phyloP scores from a whole-genome alignment of 257 asterid species.

The Ocimum tenuiflorum region DNA sequence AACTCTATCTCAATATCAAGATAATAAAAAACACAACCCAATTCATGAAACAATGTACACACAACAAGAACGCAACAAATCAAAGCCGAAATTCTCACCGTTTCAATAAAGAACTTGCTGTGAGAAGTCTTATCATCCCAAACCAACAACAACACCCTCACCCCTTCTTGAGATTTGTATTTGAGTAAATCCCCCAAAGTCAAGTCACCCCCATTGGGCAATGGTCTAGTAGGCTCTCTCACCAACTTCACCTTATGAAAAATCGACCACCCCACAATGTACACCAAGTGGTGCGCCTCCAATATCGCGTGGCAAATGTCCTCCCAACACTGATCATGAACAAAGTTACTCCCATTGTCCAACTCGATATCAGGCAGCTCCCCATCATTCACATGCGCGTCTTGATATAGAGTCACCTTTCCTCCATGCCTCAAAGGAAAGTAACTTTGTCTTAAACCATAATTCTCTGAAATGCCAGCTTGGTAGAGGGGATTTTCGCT shows the following conservation, averaged over 20 bases:
- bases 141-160: constrained; percentile 81
- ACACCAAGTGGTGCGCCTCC: constrained; percentile 57
- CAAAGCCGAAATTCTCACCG: constrained; percentile 37
- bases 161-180: constrained; percentile 94
- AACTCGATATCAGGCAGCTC: constrained; percentile 10
- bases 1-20: background rate
- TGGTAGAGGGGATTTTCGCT: constrained; percentile 32
- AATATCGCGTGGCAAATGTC: constrained; percentile 55
- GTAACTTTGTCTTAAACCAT: constrained; percentile 54
- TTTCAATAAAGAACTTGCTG: constrained; percentile 63
- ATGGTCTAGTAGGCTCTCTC: constrained; percentile 54
- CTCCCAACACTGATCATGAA: constrained; percentile 25
- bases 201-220: constrained; percentile 83
- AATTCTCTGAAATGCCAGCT: constrained; percentile 39
- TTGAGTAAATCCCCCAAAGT: constrained; percentile 75
- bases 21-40: background rate
- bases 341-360: constrained; percentile 8
- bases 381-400: constrained; percentile 14
- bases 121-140: constrained; percentile 99
- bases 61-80: constrained; percentile 1
- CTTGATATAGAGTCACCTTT: constrained; percentile 19
- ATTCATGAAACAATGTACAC: background rate
- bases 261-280: constrained; percentile 54
- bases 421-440: constrained; percentile 79
- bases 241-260: constrained; percentile 48